Conservation (phyloP, 2,329 filamentous ascomycete genomes). For the Westerdykella aurantiaca region DNA sequence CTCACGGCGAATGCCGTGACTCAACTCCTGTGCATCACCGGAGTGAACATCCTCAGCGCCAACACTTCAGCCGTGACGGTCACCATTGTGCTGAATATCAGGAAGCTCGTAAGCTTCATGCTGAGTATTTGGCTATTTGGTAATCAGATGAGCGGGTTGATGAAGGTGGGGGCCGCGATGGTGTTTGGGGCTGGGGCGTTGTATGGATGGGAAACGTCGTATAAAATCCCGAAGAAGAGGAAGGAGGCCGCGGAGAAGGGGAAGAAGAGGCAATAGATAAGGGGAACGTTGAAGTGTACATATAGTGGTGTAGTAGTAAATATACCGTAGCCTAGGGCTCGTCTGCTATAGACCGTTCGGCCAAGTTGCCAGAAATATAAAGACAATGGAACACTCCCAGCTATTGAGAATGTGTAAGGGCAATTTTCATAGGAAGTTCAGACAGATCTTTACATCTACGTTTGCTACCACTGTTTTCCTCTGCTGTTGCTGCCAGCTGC, state of each 20-base stretch:
- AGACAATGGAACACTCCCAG: no score
- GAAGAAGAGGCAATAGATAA: conserved; percentile 23
- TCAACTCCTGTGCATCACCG: conserved; percentile 90
- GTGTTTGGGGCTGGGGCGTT: conserved; percentile 89
- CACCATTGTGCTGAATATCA: conserved; percentile 90
- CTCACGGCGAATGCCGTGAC: conserved; percentile 75
- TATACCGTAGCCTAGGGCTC: background rate
- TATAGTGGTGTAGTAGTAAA: background rate
- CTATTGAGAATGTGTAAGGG: no score
- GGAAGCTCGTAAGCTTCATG: conserved; percentile 86
- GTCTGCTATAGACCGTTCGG: background rate
- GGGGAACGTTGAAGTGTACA: background rate
- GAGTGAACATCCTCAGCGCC: conserved; percentile 88
- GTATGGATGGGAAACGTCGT: conserved; percentile 70
- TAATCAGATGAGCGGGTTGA: conserved; percentile 69
- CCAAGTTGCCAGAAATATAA: no score
- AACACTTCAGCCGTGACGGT: conserved; percentile 88
- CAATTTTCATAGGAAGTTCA: no score
- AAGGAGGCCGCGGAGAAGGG: conserved; percentile 22
- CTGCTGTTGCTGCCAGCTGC: no score
- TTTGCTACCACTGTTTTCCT: no score
- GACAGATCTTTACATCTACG: no score
- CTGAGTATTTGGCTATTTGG: conserved; percentile 93
- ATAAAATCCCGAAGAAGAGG: conserved; percentile 39
- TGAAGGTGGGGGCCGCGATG: conserved; percentile 71